phyloP scores from a whole-genome alignment of 495 filamentous ascomycete species.

The Penicillium antarcticum region DNA sequence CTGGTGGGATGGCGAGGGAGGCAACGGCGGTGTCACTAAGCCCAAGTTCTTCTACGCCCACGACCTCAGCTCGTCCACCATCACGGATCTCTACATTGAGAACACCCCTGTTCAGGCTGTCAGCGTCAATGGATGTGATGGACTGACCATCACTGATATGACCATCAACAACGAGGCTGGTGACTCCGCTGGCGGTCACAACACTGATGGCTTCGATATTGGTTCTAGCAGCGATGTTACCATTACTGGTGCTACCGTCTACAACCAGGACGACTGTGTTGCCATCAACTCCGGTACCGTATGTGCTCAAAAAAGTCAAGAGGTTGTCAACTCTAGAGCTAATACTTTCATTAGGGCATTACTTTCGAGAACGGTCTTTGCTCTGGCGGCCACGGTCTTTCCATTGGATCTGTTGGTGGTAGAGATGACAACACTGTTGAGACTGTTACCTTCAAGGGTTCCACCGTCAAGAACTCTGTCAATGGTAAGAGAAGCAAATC shows the following conservation, averaged over 20 bases:
- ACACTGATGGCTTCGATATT: slow-evolving; percentile 67
- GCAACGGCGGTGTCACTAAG: no score
- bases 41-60: no score
- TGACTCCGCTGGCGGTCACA: slow-evolving; percentile 47
- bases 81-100: slow-evolving; percentile 40
- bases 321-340: neutral
- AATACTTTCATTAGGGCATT: slow-evolving; percentile 16
- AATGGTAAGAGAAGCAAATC: neutral
- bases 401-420: slow-evolving; percentile 61
- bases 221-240: slow-evolving; percentile 37
- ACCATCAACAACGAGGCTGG: slow-evolving; percentile 60
- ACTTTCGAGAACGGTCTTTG: slow-evolving; percentile 26
- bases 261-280: slow-evolving; percentile 65
- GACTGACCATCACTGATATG: slow-evolving; percentile 47
- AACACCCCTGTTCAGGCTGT: slow-evolving; percentile 63
- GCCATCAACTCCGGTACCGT: slow-evolving; percentile 42
- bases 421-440: slow-evolving; percentile 53
- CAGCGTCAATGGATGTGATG: slow-evolving; percentile 44
- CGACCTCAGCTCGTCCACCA: slow-evolving; percentile 21
- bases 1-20: no score
- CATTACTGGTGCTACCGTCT: slow-evolving; percentile 52
- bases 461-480: slow-evolving; percentile 13
- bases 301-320: no score
- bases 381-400: slow-evolving; percentile 57
- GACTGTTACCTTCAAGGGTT: slow-evolving; percentile 35